Percentiles rank a stretch among this genome's conserved stretches.
These are phyloP conservation scores for Camellia japonica DNA, from an alignment of 148 eudicot species.

Conservation along the genomic window DNA sequence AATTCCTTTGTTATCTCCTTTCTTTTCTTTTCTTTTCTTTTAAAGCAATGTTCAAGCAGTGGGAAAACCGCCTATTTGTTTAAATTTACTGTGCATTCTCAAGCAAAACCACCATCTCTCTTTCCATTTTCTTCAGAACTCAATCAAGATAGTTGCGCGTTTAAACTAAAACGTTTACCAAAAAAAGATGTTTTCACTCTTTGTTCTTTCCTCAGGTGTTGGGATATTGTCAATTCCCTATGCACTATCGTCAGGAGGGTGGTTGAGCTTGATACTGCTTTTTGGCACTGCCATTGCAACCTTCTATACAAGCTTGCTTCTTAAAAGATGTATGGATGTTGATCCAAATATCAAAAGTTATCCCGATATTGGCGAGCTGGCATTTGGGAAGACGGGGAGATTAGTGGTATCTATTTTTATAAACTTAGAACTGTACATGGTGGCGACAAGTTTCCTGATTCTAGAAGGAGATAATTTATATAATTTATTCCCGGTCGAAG, in stretches of 20 bases:
- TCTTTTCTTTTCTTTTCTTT: not conserved
- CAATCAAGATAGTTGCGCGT: not conserved
- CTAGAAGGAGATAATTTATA: conserved; percentile 58
- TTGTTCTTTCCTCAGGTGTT: conserved; percentile 26
- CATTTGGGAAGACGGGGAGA: conserved; percentile 44
- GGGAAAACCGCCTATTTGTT: no score
- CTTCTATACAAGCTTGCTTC: conserved; percentile 41
- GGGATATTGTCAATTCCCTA: conserved; percentile 52
- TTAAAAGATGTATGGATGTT: conserved; percentile 50
- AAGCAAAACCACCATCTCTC: no score
- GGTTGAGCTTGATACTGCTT: conserved; percentile 39
- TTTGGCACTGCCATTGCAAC: conserved; percentile 32
- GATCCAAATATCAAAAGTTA: conserved; percentile 36
- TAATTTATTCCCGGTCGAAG: conserved; percentile 32
- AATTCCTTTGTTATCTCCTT: not conserved
- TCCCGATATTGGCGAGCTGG: conserved; percentile 49
- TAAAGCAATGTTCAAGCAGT: no score
- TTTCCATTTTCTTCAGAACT: not conserved
- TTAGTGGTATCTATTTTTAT: conserved; percentile 26
- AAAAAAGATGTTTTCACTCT: no score
- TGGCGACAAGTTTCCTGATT: conserved; percentile 51
- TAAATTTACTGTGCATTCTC: no score
- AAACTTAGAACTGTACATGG: conserved; percentile 43
- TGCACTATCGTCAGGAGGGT: conserved; percentile 50
- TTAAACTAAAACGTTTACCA: not conserved